phyloP scores from a whole-genome alignment of 1,284 basidiomycete species.

The Apiotrichum mycotoxinovorans region DNA sequence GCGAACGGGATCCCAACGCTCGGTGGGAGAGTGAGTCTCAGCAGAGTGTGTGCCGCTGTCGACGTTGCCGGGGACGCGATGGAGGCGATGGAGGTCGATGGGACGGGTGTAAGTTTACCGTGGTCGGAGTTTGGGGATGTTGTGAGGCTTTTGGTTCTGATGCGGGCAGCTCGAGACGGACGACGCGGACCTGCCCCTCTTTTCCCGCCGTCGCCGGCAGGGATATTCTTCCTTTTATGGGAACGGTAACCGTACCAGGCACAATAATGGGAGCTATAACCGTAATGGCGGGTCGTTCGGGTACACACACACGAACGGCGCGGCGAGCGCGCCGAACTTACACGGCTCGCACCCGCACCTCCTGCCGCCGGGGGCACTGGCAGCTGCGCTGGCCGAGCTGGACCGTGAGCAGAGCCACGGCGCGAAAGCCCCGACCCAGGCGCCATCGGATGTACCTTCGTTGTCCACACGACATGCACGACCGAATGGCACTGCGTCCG shows the following conservation, averaged over 20 bases:
- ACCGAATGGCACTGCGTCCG: no score
- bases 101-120: not conserved
- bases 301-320: not conserved
- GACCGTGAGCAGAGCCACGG: not conserved
- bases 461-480: no score
- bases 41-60: not conserved
- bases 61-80: not conserved
- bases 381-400: not conserved
- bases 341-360: not conserved
- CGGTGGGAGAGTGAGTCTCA: not conserved
- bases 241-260: no score
- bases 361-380: not conserved
- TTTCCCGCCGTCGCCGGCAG: not conserved
- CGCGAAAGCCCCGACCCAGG: not conserved
- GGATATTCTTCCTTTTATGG: no score
- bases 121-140: not conserved
- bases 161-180: not conserved
- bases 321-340: not conserved
- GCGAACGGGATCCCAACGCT: conserved; percentile 4
- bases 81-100: conserved; percentile 4
- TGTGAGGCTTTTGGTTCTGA: no score
- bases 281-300: no score
- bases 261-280: no score
- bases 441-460: not conserved
- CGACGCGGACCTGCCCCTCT: not conserved